phyloP scores from a whole-genome alignment of 2,329 filamentous ascomycete genomes.

The Aureobasidium namibiae region DNA sequence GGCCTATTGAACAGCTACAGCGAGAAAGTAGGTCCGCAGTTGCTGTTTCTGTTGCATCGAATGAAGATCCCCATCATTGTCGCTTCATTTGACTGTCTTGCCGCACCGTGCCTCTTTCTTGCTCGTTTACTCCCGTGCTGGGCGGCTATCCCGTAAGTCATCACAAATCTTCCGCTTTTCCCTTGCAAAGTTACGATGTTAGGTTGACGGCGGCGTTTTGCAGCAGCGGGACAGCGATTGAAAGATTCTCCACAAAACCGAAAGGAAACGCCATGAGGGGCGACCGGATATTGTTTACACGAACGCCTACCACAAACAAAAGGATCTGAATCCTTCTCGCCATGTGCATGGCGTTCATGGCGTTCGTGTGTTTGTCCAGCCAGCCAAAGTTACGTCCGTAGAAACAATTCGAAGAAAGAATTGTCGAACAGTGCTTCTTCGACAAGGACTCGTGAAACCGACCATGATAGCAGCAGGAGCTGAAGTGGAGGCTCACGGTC shows the following conservation, averaged over 20 bases:
- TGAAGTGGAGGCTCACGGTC: not conserved
- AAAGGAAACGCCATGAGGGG: conserved; percentile 1
- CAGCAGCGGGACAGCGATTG: not conserved
- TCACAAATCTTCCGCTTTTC: not conserved
- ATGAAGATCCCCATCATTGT: conserved; percentile 5
- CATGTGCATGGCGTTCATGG: not conserved
- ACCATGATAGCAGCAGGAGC: not conserved
- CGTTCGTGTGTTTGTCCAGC: not conserved
- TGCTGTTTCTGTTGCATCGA: not conserved
- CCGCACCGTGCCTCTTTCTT: conserved; percentile 1
- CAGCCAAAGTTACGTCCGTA: not conserved
- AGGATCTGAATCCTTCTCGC: conserved; percentile 3
- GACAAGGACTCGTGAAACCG: not conserved
- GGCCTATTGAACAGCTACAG: conserved; percentile 8
- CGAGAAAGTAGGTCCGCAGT: not conserved
- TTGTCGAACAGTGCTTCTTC: not conserved
- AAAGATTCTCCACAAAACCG: not conserved
- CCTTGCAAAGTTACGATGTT: not conserved
- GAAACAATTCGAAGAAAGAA: no score
- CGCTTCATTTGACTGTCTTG: not conserved
- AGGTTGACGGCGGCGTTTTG: not conserved
- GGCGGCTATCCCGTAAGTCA: not conserved
- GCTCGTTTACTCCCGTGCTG: conserved; percentile 1
- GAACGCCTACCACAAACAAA: not conserved
- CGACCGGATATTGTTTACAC: not conserved